A percentile compares a stretch with the other conserved stretches of the same genome.
Conservation (phyloP, 148 eudicot genomes). For the Chenopodium berlandieri region DNA sequence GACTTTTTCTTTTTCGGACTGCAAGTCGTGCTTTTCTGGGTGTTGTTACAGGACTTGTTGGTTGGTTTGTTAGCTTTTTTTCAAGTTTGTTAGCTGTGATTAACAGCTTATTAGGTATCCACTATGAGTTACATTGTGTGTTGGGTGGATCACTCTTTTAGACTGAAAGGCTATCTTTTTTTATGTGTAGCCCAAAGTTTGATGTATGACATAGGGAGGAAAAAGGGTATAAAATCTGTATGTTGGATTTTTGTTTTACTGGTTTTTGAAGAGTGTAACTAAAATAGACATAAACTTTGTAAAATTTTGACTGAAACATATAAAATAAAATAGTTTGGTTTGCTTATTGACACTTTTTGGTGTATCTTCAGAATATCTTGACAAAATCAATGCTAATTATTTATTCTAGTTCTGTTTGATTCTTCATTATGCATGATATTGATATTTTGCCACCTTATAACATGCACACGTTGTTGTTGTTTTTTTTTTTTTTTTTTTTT, state of each 20-base stretch:
- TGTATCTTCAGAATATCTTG: background rate
- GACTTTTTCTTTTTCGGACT: slow-evolving; percentile 7
- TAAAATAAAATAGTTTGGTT: background rate
- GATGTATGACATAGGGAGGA: slow-evolving; percentile 9
- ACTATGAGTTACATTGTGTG: slow-evolving; percentile 2
- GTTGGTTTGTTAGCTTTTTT: slow-evolving; percentile 1
- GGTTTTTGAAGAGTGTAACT: slow-evolving; percentile 8
- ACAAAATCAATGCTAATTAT: background rate
- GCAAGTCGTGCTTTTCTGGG: slow-evolving; percentile 4
- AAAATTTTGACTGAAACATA: slow-evolving; percentile 6
- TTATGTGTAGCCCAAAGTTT: slow-evolving; percentile 23
- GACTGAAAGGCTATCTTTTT: slow-evolving; percentile 30
- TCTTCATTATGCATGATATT: too few relatives aligned
- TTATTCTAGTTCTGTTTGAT: background rate
- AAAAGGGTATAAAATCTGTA: slow-evolving; percentile 5
- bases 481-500: too few relatives aligned
- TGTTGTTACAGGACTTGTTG: slow-evolving; percentile 17
- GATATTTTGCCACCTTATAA: too few relatives aligned
- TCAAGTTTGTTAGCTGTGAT: slow-evolving; percentile 8
- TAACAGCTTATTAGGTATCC: slow-evolving; percentile 20
- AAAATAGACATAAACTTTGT: slow-evolving; percentile 9
- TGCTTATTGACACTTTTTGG: background rate
- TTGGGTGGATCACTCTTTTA: background rate
- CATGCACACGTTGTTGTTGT: too few relatives aligned
- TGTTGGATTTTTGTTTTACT: slow-evolving; percentile 15